These are phyloP conservation scores for Metschnikowia lachancei DNA, from an alignment of 805 yeast species.

Conservation along the genomic window DNA sequence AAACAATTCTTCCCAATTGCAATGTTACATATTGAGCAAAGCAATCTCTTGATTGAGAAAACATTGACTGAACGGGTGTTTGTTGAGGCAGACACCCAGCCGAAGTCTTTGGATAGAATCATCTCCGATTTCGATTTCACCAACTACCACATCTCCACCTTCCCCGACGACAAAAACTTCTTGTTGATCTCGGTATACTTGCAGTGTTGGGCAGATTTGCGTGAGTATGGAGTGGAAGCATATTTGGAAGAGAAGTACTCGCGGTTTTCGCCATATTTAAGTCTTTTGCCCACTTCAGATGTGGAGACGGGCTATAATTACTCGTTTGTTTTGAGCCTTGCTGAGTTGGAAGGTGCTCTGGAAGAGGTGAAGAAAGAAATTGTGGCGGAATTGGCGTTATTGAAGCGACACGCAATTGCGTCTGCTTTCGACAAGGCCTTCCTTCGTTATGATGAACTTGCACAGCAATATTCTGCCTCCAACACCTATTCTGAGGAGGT, in stretches of 20 bases:
- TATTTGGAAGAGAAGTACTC: constrained; percentile 53
- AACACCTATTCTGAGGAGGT: constrained; percentile 45
- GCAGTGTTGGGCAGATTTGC: constrained; percentile 75
- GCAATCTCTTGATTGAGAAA: constrained; percentile 77
- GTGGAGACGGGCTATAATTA: constrained; percentile 81
- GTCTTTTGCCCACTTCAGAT: constrained; percentile 29
- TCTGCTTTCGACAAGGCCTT: constrained; percentile 92
- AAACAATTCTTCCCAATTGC: neutral
- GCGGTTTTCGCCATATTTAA: constrained; percentile 32
- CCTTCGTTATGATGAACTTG: constrained; percentile 67
- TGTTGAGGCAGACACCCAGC: constrained; percentile 30
- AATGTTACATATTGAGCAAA: constrained; percentile 85
- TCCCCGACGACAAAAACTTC: constrained; percentile 63
- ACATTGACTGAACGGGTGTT: constrained; percentile 70
- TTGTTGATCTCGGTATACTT: constrained; percentile 67
- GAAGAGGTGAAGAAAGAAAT: constrained; percentile 52
- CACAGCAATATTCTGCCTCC: constrained; percentile 43
- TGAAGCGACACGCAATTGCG: constrained; percentile 85
- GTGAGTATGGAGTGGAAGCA: constrained; percentile 59
- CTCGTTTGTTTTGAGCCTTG: constrained; percentile 67
- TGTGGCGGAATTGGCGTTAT: constrained; percentile 62
- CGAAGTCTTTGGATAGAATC: constrained; percentile 69
- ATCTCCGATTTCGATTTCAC: constrained; percentile 96
- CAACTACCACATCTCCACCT: constrained; percentile 85
- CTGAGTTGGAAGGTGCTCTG: constrained; percentile 27